Evolutionary conservation across 164 flowering plant genomes (phyloP), one percentile per base, ranked within the genome.

Genomic region (Umbellularia californica): DNA sequence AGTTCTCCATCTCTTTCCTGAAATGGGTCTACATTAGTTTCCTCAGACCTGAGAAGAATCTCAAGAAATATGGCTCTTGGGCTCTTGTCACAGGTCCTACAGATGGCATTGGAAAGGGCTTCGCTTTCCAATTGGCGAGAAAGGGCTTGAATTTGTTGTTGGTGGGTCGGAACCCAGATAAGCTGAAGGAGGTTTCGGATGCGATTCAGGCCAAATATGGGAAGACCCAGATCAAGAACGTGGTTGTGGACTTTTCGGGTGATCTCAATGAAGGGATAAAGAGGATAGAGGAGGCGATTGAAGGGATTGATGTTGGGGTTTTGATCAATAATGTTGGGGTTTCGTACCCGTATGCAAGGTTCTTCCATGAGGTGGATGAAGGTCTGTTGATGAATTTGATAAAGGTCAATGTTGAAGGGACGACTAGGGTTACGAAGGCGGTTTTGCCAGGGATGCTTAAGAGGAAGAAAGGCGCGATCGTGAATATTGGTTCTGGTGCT

Each of bases 51-150:
- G 79, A 77, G 3, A 94, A 94, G 86, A 87, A 94, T 76, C 84
- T 94, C 65, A 89, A 84, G 79, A 87, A 85, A 52, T 94, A 94
- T 74, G 98, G 98, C 0, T 91, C 98, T 0, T 95, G 98, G 98
- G 97, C 97, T 1, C 77, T 95, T 0, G 85, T 95, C 1, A 95
- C 98, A 12, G 98, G 97, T 11, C 88, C 92, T 2, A 92, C 98
- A 5, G 97, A 95, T 68, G 97, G 98, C 20, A 92, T 95, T n/a
- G 98, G 97, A 17, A 93, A 90, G 67, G 88, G 81, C 68, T 88
- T 92, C 69, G 95, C 97, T 19, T 91, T 93, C 69, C 85, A 93
- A 70, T 79, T 95, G 58, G 98, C 98, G 64, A 64, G 84, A 6
- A 86, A 86, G 70, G 97, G 95, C 9, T 87, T 95, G 35, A 90